These are phyloP conservation scores for Penicillium sp. DNA, from an alignment of 2,329 filamentous ascomycete genomes.

Conservation along the genomic window DNA sequence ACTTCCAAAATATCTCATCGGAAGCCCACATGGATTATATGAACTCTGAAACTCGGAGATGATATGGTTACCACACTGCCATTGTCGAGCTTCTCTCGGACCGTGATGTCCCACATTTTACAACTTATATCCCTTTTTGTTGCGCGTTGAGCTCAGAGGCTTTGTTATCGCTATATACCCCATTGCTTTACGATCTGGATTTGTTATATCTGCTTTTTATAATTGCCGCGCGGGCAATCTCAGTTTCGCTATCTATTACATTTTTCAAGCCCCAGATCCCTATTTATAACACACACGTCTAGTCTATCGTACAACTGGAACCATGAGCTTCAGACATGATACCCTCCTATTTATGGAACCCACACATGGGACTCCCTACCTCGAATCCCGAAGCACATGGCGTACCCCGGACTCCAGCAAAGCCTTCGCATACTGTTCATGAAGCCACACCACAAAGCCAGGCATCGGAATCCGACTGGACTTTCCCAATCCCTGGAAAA, in stretches of 20 bases:
- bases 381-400: not conserved
- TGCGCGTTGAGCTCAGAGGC: not conserved
- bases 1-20: not conserved
- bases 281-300: no score
- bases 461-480: constrained; percentile 6
- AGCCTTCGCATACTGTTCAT: constrained; percentile 15
- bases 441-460: constrained; percentile 9
- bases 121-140: not conserved
- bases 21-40: not conserved
- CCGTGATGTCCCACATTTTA: no score
- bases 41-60: not conserved
- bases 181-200: not conserved
- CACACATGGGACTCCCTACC: no score
- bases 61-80: not conserved
- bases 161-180: constrained; percentile 6
- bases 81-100: no score
- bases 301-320: no score
- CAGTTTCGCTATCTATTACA: not conserved
- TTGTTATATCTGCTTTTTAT: no score
- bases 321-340: no score
- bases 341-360: no score
- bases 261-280: not conserved
- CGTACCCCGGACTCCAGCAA: constrained; percentile 12
- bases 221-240: no score
- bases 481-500: constrained; percentile 9